phyloP scores from a whole-genome alignment of 768 basidiomycete species.

The Peribolospora baueri region DNA sequence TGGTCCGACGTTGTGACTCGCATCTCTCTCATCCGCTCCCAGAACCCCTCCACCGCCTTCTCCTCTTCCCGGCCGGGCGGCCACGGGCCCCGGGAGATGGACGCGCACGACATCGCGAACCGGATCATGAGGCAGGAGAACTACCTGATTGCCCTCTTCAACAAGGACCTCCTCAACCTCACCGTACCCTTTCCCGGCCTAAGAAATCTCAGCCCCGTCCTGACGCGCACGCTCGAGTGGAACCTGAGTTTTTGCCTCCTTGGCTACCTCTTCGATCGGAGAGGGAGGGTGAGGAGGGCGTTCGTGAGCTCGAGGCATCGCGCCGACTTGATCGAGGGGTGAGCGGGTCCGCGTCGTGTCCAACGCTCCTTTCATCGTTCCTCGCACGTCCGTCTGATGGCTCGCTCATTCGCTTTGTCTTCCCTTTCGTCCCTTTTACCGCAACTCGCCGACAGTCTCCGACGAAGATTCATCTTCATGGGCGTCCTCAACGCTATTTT shows the following conservation, averaged over 20 bases:
- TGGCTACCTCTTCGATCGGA: conserved; percentile 79
- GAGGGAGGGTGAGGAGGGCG: conserved; percentile 68
- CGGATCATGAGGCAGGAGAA: conserved; percentile 96
- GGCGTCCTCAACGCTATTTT: conserved; percentile 86
- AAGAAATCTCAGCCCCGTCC: conserved; percentile 29
- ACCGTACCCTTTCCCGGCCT: conserved; percentile 46
- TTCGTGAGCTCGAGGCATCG: conserved; percentile 73
- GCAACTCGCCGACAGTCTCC: conserved; percentile 29
- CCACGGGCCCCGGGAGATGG: conserved; percentile 45
- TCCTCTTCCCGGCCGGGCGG: conserved; percentile 22
- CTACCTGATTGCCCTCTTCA: conserved; percentile 90
- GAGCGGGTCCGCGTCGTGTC: conserved; percentile 14
- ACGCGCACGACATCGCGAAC: conserved; percentile 94
- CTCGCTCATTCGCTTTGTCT: neutral
- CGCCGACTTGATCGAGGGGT: conserved; percentile 58
- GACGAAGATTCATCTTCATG: conserved; percentile 81
- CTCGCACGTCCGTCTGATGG: too few species aligned
- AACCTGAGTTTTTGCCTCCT: conserved; percentile 86
- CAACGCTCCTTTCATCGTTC: neutral
- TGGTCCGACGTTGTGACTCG: conserved; percentile 87
- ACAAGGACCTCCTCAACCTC: conserved; percentile 81
- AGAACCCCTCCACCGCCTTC: conserved; percentile 74
- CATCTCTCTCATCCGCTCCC: conserved; percentile 67
- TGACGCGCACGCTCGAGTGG: conserved; percentile 89
- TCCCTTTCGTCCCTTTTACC: neutral